Evolutionary conservation across 2,329 filamentous ascomycete species (phyloP), one percentile per base, ranked within the genome.

Genomic region (Ophiostoma triangulosporum): DNA sequence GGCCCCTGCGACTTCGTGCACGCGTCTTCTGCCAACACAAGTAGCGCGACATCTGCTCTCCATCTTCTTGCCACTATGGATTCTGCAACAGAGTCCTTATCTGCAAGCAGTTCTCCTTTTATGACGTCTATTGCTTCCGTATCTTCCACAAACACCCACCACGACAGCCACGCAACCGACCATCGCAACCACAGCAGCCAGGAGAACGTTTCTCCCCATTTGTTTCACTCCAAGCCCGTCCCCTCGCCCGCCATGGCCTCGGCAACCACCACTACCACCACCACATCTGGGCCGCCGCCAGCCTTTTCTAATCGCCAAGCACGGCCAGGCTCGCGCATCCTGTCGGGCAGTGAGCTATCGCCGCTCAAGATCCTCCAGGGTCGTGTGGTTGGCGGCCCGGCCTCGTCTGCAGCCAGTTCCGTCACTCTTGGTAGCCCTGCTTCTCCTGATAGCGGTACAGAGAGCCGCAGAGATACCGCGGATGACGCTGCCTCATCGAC

Each of bases 261-360:
- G 12, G 57, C 59, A 17, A 71, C 71, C 40, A 70, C 73, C 11
- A 67, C 68, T 49, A 76, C 75, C 60, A 63, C 26, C 27, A 32
- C 27, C 27, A 31, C 26, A 27, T 31, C 50, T 12, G 26, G 22
- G 14, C 50, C 35, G 14, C 33, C 50, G n/a, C 7, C 36, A 15
- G 35, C 50, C 32, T 22, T 32, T 9, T n/a, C 66, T 5, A 33
- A 26, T 22, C 32, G 52, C 46, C 45, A 38, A 17, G 29, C 26
- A 14, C 33, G 57, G 20, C 50, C 54, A 11, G 46, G 49, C 26
- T 78, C 76, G 22, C 73, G 77, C 57, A 73, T 81, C 58, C 66
- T 80, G 52, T 78, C 77, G 32, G 77, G 77, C 54, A 72, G 67
- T 54, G 76, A 77, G 60, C 71, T 80, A 31, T 78, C 77, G 50